phyloP scores from a whole-genome alignment of 2,329 filamentous ascomycete genomes.

The Beauveria bassiana region DNA sequence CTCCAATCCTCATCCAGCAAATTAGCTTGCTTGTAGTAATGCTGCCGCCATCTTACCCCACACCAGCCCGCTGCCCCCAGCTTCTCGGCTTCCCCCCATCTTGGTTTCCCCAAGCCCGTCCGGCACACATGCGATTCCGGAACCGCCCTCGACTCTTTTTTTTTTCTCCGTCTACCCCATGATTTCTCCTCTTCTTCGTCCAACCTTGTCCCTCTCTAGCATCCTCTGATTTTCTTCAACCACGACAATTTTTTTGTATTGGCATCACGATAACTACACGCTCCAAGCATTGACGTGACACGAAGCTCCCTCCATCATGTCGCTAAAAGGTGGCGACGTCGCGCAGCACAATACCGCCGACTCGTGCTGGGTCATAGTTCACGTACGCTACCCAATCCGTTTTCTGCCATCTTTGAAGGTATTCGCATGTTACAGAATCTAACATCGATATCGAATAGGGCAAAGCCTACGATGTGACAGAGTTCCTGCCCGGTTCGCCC shows the following conservation, averaged over 20 bases:
- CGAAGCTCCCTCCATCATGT: slow-evolving; percentile 24
- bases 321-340: slow-evolving; percentile 44
- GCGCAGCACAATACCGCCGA: slow-evolving; percentile 70
- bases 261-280: not conserved
- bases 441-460: slow-evolving; percentile 36
- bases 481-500: slow-evolving; percentile 65
- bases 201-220: not conserved
- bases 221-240: too few relatives aligned
- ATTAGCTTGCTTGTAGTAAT: slow-evolving; percentile 6
- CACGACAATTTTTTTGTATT: not conserved
- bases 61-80: slow-evolving; percentile 1
- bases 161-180: not conserved
- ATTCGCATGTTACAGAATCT: not conserved
- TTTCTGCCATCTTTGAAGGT: not conserved
- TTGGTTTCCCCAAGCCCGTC: not conserved
- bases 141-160: not conserved
- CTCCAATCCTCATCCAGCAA: not conserved
- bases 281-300: not conserved
- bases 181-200: not conserved
- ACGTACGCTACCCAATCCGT: slow-evolving; percentile 38
- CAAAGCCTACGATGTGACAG: slow-evolving; percentile 83
- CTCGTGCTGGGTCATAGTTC: slow-evolving; percentile 87
- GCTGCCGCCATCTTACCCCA: not conserved
- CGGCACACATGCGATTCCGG: not conserved
- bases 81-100: not conserved